Evolutionary conservation across 805 yeast genomes (phyloP), one percentile per base, ranked within the genome.

Genomic region (Saccharomycopsis capsularis): DNA sequence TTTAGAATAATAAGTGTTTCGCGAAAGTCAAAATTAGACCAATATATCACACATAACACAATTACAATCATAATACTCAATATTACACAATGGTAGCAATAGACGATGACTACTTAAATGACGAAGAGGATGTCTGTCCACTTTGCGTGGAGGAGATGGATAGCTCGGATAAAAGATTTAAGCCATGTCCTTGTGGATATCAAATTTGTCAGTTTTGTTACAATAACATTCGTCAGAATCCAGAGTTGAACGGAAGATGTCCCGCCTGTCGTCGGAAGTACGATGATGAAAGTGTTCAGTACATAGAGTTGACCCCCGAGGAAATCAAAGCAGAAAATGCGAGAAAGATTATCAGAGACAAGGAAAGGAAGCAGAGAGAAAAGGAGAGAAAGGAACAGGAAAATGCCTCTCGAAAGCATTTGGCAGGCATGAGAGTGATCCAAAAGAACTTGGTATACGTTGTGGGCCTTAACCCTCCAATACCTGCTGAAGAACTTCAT

Each of bases 171-270:
- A 88, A 85, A 62, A 87, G 89, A 69, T 93, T 93, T 74, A 88
- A 85, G 65, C 99, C 99, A n/a, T 93, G 99, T 71, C 98, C 98
- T 1, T 93, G 99, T 70, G 99, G 99, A 18, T 93, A 93, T 62
- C 97, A 95, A 65, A 86, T 93, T 51, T 93, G 99, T 66, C 98
- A 91, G 73, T 93, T 93, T 63, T 93, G 99, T 66, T 93, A 91
- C 73, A 93, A 93, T 69, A 91, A 90, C 64, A 93, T 93, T 60
- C 78, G 96, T 56, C 93, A 88, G 56, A 91, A 91, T 59, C 97
- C 97, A 1, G 96, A 93, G 63, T 70, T 91, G 55, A 90, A 90
- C 63, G 98, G 97, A 2, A 79, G 88, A 57, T 93, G 99, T 68
- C 99, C 99, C 1, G 98, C 95, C 1, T 93, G 99, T 67, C 85